phyloP scores from a whole-genome alignment of 192 early-diverging fungal species.

The Coemansia sp. region DNA sequence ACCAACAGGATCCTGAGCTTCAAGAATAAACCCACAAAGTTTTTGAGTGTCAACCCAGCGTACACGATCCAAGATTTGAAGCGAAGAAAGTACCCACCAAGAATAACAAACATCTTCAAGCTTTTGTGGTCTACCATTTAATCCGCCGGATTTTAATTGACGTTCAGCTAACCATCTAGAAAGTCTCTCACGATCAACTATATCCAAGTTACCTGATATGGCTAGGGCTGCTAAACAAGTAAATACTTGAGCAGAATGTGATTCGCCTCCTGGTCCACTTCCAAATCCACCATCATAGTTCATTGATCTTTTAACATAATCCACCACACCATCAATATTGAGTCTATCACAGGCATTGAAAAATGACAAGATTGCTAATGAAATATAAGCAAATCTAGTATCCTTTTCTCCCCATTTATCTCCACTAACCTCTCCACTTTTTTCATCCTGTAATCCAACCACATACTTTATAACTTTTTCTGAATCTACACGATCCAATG shows the following conservation, averaged over 20 bases:
- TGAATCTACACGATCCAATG: slow-evolving; percentile 70
- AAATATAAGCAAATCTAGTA: slow-evolving; percentile 87
- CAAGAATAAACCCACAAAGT: slow-evolving; percentile 75
- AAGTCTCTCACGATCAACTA: slow-evolving; percentile 77
- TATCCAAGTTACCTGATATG: slow-evolving; percentile 71
- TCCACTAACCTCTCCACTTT: slow-evolving; percentile 79
- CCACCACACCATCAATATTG: slow-evolving; percentile 62
- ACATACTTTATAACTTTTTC: slow-evolving; percentile 68
- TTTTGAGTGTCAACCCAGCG: slow-evolving; percentile 85
- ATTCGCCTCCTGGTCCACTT: slow-evolving; percentile 82
- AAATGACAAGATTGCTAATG: slow-evolving; percentile 75
- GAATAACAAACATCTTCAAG: slow-evolving; percentile 97
- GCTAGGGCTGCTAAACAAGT: slow-evolving; percentile 87
- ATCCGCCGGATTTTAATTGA: slow-evolving; percentile 85
- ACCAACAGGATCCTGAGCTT: slow-evolving; percentile 75
- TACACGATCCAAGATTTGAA: slow-evolving; percentile 70
- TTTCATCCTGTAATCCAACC: slow-evolving; percentile 54
- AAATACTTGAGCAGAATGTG: slow-evolving; percentile 90
- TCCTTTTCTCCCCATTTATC: slow-evolving; percentile 95
- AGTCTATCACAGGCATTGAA: slow-evolving; percentile 65
- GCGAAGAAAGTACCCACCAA: slow-evolving; percentile 94
- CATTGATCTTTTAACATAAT: slow-evolving; percentile 70
- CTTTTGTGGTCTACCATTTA: slow-evolving; percentile 97
- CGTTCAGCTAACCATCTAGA: slow-evolving; percentile 93
- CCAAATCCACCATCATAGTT: slow-evolving; percentile 99